phyloP scores from a whole-genome alignment of 228 moss, liverwort and hornwort genomes.

The Sphagnum fallax region DNA sequence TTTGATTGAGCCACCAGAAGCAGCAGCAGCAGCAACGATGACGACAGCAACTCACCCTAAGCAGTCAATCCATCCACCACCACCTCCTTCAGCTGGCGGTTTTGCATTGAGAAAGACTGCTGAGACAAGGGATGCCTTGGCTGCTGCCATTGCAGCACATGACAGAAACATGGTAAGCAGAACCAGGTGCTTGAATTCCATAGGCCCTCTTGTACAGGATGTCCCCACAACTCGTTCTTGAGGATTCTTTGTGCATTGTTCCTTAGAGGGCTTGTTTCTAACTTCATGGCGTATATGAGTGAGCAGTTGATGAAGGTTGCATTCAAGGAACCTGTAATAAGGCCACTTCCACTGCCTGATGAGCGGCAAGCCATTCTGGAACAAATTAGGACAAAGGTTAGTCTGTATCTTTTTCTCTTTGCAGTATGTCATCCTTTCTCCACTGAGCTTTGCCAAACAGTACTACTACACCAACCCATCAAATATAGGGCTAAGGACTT shows the following conservation, averaged over 20 bases:
- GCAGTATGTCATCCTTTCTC: too few species aligned
- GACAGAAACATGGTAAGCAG: slow-evolving; percentile 28
- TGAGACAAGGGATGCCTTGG: slow-evolving; percentile 20
- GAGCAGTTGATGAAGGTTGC: slow-evolving; percentile 33
- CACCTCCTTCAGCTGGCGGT: slow-evolving; percentile 8
- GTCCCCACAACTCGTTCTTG: too few species aligned
- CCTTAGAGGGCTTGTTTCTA: too few species aligned
- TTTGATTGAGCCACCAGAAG: too few species aligned
- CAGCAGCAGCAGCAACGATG: too few species aligned
- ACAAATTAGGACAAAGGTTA: slow-evolving; percentile 18
- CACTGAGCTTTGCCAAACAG: too few species aligned
- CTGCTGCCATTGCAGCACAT: slow-evolving; percentile 27
- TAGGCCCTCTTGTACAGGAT: too few species aligned
- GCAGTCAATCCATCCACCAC: slow-evolving; percentile 8
- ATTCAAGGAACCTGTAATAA: slow-evolving; percentile 20
- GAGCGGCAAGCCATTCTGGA: slow-evolving; percentile 16
- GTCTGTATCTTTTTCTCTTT: neutral
- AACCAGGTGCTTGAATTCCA: too few species aligned
- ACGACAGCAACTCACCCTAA: neutral
- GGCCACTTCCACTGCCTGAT: slow-evolving; percentile 21
- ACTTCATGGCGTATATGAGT: too few species aligned
- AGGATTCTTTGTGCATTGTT: too few species aligned
- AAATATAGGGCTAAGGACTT: too few species aligned
- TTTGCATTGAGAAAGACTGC: slow-evolving; percentile 17
- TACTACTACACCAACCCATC: too few species aligned